These are phyloP conservation scores for Penicillium nucicola DNA, from an alignment of 495 filamentous ascomycete genomes.

Conservation along the genomic window DNA sequence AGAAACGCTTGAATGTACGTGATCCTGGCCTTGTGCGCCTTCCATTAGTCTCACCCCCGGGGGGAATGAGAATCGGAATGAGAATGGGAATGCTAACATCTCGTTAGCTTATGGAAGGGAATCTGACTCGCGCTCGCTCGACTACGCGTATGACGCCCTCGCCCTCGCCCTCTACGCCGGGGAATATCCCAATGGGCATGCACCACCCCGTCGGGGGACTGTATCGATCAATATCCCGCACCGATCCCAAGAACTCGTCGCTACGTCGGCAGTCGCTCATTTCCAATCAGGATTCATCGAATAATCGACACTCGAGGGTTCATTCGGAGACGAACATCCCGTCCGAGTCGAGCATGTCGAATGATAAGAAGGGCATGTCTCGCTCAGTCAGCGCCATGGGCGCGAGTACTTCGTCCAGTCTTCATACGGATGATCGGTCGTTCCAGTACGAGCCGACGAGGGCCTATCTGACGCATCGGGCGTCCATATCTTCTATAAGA, in stretches of 20 bases:
- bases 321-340: conserved; percentile 57
- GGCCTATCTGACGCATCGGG: conserved; percentile 38
- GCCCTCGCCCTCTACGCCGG: conserved; percentile 41
- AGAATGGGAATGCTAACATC: conserved; percentile 10
- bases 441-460: conserved; percentile 40
- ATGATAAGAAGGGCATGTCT: conserved; percentile 26
- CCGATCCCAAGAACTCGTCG: conserved; percentile 34
- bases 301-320: conserved; percentile 52
- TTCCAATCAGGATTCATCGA: conserved; percentile 32
- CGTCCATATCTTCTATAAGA: conserved; percentile 32
- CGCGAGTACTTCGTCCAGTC: conserved; percentile 31
- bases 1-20: conserved; percentile 79
- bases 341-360: conserved; percentile 29
- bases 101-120: conserved; percentile 83
- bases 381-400: conserved; percentile 46
- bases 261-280: conserved; percentile 39
- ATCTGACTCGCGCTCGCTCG: conserved; percentile 74
- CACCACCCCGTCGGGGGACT: conserved; percentile 36
- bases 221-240: conserved; percentile 42
- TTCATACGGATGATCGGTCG: conserved; percentile 36
- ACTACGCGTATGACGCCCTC: conserved; percentile 62
- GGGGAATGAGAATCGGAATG: too few relatives aligned
- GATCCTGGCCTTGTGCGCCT: neutral
- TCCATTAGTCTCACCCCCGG: neutral
- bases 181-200: conserved; percentile 20